Evolutionary conservation across 306 rosid genomes (phyloP), one percentile per base, ranked within the genome.

Genomic region (Canavalia gladiata): DNA sequence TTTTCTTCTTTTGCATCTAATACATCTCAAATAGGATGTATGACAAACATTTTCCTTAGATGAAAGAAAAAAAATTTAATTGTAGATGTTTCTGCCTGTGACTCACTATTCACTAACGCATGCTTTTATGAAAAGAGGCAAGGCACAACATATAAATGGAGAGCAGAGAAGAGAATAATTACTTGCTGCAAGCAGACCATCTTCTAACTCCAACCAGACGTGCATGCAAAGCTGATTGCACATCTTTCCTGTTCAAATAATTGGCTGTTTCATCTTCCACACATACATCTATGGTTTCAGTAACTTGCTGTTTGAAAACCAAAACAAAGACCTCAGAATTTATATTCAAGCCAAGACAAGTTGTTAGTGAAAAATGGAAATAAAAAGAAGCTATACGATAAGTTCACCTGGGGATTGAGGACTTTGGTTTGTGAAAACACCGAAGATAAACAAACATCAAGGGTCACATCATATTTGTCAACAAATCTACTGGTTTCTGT

Each of bases 101-200:
- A 37, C 41, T 37, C 25, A 18, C 25, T 18, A 18, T 18, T 18
- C 25, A 18, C 25, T 18, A 18, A 18, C 25, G 25, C 25, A 18
- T 18, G 25, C 25, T 18, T 18, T 18, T 18, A 45, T 11, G 64
- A 70, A 58, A 7, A 43, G 51, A 57, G 37, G 76, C 39, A 55
- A 57, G 29, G 50, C 11, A 35, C 31, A 39, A 29, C 42, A 65
- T 35, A 18, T 18, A 18, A 18, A 18, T 18, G 25, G 25, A 18
- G 25, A 37, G 28, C 47, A 55, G n/a, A 55, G 2, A 55, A 73
- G 74, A 68, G 52, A 68, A 57, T 46, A 68, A 68, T 83, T 92
- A 95, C 99, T 72, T 93, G 98, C 97, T 95, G 89, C 99, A 95
- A 68, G 91, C 96, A 42, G 89, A 88, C 99, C 99, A 95, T 73